Percentiles rank a stretch among this genome's conserved stretches.
phyloP scores from a whole-genome alignment of 768 basidiomycete genomes.

The Trametes gibbosa region DNA sequence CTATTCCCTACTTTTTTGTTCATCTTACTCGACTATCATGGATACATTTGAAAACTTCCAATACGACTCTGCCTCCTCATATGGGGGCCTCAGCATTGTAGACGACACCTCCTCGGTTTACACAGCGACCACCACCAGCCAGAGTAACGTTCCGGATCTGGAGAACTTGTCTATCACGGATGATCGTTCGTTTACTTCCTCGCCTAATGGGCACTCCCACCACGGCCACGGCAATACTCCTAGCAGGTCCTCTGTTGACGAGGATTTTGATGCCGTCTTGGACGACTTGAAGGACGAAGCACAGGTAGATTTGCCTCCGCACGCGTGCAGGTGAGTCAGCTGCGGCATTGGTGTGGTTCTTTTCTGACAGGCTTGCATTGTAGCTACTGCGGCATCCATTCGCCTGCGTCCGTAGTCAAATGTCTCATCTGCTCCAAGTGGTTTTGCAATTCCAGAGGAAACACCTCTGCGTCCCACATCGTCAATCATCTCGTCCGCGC shows the following conservation, averaged over 20 bases:
- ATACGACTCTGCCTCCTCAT: slow-evolving; percentile 79
- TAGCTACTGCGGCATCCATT: slow-evolving; percentile 98
- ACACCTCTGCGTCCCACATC: slow-evolving; percentile 97
- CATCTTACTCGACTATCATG: slow-evolving; percentile 40
- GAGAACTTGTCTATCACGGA: slow-evolving; percentile 68
- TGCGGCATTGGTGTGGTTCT: not conserved
- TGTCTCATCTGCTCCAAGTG: slow-evolving; percentile 89
- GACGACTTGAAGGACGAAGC: slow-evolving; percentile 87
- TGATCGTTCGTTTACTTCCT: slow-evolving; percentile 45
- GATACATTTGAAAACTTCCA: slow-evolving; percentile 86
- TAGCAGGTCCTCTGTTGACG: slow-evolving; percentile 42
- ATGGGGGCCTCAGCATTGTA: slow-evolving; percentile 67
- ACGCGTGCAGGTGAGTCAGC: slow-evolving; percentile 86
- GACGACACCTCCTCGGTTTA: slow-evolving; percentile 83
- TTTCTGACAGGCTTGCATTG: not conserved
- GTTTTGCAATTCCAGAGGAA: slow-evolving; percentile 99
- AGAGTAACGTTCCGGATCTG: slow-evolving; percentile 51
- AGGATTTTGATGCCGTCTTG: slow-evolving; percentile 87
- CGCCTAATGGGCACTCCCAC: slow-evolving; percentile 38
- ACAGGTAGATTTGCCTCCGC: slow-evolving; percentile 77
- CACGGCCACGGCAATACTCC: slow-evolving; percentile 26
- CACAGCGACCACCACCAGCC: slow-evolving; percentile 63
- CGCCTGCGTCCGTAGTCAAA: slow-evolving; percentile 95
- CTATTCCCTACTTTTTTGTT: not conserved
- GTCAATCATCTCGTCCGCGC: slow-evolving; percentile 99